A percentile compares a stretch with the other conserved stretches of the same genome.
phyloP scores from a whole-genome alignment of 805 yeast genomes.

The Spathaspora gorwiae region DNA sequence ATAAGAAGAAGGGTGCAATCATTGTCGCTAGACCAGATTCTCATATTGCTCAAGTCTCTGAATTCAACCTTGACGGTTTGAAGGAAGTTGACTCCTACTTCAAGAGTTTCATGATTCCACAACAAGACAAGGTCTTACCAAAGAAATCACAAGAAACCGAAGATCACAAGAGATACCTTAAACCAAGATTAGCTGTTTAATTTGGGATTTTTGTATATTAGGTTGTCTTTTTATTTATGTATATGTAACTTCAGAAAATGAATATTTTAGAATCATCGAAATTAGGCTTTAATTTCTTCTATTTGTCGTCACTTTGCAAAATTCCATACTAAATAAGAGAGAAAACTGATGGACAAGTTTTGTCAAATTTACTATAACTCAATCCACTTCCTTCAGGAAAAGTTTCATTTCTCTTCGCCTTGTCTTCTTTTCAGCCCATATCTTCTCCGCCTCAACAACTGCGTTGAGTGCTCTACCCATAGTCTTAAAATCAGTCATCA shows the following conservation, averaged over 20 bases:
- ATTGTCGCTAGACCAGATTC: slow-evolving; percentile 30
- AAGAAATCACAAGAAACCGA: neutral
- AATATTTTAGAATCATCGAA: too few relatives aligned
- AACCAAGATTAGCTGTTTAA: slow-evolving; percentile 12
- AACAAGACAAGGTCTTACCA: slow-evolving; percentile 6
- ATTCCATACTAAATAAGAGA: too few relatives aligned
- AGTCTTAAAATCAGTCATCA: slow-evolving; percentile 68
- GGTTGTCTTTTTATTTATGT: too few relatives aligned
- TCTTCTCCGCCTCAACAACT: slow-evolving; percentile 53
- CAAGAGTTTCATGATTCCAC: slow-evolving; percentile 11
- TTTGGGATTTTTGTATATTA: too few relatives aligned
- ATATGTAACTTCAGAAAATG: too few relatives aligned
- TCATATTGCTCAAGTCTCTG: slow-evolving; percentile 21
- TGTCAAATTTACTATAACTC: too few relatives aligned
- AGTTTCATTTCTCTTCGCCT: neutral
- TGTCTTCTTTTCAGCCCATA: slow-evolving; percentile 19
- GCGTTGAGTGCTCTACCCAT: slow-evolving; percentile 70
- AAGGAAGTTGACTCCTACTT: slow-evolving; percentile 15
- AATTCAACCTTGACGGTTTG: slow-evolving; percentile 12
- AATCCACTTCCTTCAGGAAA: neutral
- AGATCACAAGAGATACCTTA: slow-evolving; percentile 8
- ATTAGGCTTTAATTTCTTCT: too few relatives aligned
- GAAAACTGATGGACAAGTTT: too few relatives aligned
- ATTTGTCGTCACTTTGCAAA: too few relatives aligned
- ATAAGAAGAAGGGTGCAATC: slow-evolving; percentile 17